Conservation (phyloP, 2,329 filamentous ascomycete genomes). For the Botrytis fragariae region DNA sequence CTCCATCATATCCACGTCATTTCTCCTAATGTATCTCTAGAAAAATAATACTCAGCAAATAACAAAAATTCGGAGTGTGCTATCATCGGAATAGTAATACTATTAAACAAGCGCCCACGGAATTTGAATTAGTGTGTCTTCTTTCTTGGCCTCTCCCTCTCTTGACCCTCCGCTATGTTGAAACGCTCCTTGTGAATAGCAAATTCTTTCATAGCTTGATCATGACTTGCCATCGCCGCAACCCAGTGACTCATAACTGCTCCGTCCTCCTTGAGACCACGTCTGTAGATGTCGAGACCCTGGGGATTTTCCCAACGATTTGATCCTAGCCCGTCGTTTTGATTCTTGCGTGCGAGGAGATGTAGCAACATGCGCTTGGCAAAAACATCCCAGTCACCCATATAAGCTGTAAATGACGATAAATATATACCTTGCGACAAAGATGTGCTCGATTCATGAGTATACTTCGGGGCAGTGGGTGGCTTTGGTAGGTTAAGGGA, state of each 20-base stretch:
- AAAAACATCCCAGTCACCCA: constrained; percentile 51
- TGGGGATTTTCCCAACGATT: constrained; percentile 44
- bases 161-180: constrained; percentile 40
- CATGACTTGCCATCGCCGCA: constrained; percentile 58
- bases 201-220: constrained; percentile 57
- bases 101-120: background rate
- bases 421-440: constrained; percentile 46
- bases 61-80: background rate
- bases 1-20: background rate
- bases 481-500: constrained; percentile 50
- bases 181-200: constrained; percentile 48
- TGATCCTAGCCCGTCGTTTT: constrained; percentile 38
- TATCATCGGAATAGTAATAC: constrained; percentile 13
- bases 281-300: constrained; percentile 57
- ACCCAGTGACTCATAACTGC: constrained; percentile 60
- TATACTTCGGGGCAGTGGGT: constrained; percentile 43
- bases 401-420: constrained; percentile 53
- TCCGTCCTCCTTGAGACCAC: constrained; percentile 62
- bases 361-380: constrained; percentile 55
- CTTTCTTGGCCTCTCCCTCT: constrained; percentile 22
- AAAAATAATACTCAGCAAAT: constrained; percentile 13
- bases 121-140: constrained; percentile 14
- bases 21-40: background rate
- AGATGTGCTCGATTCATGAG: constrained; percentile 40
- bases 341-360: constrained; percentile 51